phyloP scores from a whole-genome alignment of 768 basidiomycete species.

The Krasilnikovozyma curviuscula region DNA sequence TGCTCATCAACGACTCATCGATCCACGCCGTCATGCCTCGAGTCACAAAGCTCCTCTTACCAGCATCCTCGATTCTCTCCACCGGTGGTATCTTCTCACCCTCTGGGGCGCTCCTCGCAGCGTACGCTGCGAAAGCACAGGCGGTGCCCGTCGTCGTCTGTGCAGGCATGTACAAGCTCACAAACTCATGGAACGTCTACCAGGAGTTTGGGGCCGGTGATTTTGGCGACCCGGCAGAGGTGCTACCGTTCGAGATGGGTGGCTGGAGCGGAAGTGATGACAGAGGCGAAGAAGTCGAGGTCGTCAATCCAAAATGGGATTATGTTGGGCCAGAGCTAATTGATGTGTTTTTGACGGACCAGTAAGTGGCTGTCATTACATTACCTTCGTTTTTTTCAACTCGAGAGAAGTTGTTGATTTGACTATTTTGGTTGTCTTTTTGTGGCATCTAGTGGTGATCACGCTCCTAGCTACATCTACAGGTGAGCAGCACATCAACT shows the following conservation, averaged over 20 bases:
- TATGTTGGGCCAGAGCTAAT: slow-evolving; percentile 83
- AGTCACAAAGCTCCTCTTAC: slow-evolving; percentile 87
- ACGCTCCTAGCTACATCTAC: slow-evolving; percentile 85
- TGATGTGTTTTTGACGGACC: slow-evolving; percentile 86
- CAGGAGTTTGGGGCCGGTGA: slow-evolving; percentile 25
- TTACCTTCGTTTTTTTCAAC: neutral
- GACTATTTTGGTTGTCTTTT: no score
- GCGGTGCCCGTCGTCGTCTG: slow-evolving; percentile 83
- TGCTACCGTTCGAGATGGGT: slow-evolving; percentile 39
- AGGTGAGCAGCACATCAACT: slow-evolving; percentile 31
- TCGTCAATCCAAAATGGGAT: slow-evolving; percentile 90
- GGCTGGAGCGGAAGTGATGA: slow-evolving; percentile 39
- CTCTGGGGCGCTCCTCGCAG: slow-evolving; percentile 64
- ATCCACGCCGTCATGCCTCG: slow-evolving; percentile 91
- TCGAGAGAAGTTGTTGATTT: no score
- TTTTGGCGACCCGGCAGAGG: slow-evolving; percentile 21
- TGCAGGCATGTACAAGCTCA: slow-evolving; percentile 90
- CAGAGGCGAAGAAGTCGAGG: slow-evolving; percentile 79
- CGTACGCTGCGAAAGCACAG: slow-evolving; percentile 71
- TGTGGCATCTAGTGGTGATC: slow-evolving; percentile 56
- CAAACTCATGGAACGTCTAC: slow-evolving; percentile 39
- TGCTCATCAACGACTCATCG: slow-evolving; percentile 89
- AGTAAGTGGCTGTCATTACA: slow-evolving; percentile 39
- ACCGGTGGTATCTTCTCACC: slow-evolving; percentile 91
- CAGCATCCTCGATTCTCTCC: slow-evolving; percentile 85